These are phyloP conservation scores for Leavenworthia alabamica DNA, from an alignment of 345 rosid genomes.

Conservation along the genomic window DNA sequence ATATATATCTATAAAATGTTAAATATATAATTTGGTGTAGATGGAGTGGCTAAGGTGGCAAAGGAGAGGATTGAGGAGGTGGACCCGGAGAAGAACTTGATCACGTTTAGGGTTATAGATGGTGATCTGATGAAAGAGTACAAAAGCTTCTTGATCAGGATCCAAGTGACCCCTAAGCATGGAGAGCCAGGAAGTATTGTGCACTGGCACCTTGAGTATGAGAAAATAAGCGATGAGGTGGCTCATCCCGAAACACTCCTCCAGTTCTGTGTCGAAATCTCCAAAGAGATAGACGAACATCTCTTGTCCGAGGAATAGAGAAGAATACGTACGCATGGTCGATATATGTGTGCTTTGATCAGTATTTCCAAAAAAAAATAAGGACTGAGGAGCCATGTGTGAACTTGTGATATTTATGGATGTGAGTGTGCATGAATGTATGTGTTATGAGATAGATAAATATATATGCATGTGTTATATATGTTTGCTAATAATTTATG, in stretches of 20 bases:
- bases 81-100: neutral
- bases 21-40: neutral
- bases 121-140: constrained; percentile 2
- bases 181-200: neutral
- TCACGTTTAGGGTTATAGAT: neutral
- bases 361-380: neutral
- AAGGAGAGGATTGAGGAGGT: neutral
- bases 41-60: neutral
- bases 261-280: neutral
- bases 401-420: too few species aligned
- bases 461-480: too few species aligned
- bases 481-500: too few species aligned
- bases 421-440: too few species aligned
- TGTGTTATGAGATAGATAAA: too few species aligned
- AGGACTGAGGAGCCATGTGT: constrained; percentile 4
- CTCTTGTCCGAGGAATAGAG: constrained; percentile 16
- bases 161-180: neutral
- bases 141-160: neutral
- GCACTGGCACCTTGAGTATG: neutral
- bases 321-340: neutral
- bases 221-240: neutral
- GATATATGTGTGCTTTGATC: neutral
- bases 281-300: constrained; percentile 4
- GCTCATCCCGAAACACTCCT: neutral
- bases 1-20: too few species aligned